Evolutionary conservation across 2,329 filamentous ascomycete genomes (phyloP), one percentile per base, ranked within the genome.

Genomic region (Aspergillus pseudoterreus): DNA sequence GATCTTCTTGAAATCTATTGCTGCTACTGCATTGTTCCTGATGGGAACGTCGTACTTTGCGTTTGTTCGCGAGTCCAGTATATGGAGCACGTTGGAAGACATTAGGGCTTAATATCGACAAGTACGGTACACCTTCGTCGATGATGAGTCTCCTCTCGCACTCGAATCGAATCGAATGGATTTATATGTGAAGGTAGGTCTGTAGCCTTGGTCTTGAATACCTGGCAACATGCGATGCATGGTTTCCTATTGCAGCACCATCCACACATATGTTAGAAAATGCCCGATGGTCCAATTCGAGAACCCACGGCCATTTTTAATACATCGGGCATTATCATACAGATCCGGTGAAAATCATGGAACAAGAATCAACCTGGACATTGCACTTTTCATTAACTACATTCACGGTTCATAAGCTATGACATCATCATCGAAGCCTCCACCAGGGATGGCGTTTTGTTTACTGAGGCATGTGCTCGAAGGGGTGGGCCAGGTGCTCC

Each of bases 401-500:
- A 36, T 44, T 41, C 15, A 42, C 3, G 15, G 39, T 42, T 42
- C 39, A 42, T 42, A 8, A 32, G 22, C 12, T 45, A 46, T 24
- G 32, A 17, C 19, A n/a, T 36, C 39, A 47, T 41, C 14, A 19
- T 39, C 33, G 30, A 9, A 45, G 4, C 4, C 47, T 52, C 39
- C 32, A 9, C 19, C 41, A 42, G 39, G 39, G 39, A 42, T 42
- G 19, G 17, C 15, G 10, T 43, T 17, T 5, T 5, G 11, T 52
- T 61, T 78, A 83, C 67, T 82, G 66, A 11, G 83, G 83, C 83
- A 87, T 86, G 68, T 84, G 72, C 63, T 78, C 68, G 67, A 86
- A 86, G 3, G 82, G 76, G 68, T 86, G 81, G 45, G 75, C 81
- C 55, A 87, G 75, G 59, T 80, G 71, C 76, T 87, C 84, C 75